Evolutionary conservation across 805 yeast species (phyloP).

Genomic region (Maudiozyma saulgeensis): DNA sequence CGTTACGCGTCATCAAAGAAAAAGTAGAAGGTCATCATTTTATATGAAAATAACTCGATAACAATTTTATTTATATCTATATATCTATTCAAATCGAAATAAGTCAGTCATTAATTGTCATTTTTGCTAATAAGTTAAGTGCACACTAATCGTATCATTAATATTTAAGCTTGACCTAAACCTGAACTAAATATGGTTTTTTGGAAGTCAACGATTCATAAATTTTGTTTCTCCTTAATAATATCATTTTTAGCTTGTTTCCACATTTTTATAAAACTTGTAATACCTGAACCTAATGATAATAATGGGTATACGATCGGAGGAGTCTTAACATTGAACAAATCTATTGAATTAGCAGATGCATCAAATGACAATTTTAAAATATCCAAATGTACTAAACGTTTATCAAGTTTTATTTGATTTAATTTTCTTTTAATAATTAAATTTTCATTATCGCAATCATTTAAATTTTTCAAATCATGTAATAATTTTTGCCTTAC

Average conservation of each 20-base stretch:
- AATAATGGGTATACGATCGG: conserved; percentile 23
- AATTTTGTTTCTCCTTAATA: background rate
- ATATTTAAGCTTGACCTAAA: too few species aligned
- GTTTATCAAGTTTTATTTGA: conserved; percentile 30
- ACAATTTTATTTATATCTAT: background rate
- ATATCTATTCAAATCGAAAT: background rate
- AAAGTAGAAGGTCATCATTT: too few species aligned
- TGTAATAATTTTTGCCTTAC: conserved; percentile 2
- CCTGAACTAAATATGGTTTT: too few species aligned
- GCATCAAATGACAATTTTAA: conserved; percentile 38
- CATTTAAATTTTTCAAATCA: conserved; percentile 1
- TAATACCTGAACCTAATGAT: conserved; percentile 25
- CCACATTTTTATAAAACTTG: conserved; percentile 26
- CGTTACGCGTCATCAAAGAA: too few species aligned
- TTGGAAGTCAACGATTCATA: too few species aligned
- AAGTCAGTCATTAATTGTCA: background rate
- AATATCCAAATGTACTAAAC: conserved; percentile 33
- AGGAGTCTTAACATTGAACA: conserved; percentile 33
- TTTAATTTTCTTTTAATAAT: conserved; percentile 23
- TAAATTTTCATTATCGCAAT: background rate
- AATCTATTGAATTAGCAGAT: conserved; percentile 38
- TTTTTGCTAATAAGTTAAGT: background rate
- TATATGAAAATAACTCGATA: too few species aligned
- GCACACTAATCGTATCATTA: background rate
- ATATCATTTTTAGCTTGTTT: background rate